Evolutionary conservation across 495 filamentous ascomycete genomes (phyloP).

Genomic region (Parmelia sp.): DNA sequence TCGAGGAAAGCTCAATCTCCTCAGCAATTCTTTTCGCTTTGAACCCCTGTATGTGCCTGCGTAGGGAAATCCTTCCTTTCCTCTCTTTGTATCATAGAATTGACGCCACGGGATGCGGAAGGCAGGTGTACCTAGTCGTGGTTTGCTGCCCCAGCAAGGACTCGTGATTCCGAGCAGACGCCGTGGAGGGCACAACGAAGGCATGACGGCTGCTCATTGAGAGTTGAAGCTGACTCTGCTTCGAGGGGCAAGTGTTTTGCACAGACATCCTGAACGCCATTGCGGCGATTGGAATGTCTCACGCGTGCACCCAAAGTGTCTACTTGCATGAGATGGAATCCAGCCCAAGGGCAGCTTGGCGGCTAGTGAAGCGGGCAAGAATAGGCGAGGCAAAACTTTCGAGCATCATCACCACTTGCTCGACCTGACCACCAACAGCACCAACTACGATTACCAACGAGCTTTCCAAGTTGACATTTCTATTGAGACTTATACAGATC

Average conservation of each 20-base stretch:
- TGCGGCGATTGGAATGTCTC: not conserved
- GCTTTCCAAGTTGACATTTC: not conserved
- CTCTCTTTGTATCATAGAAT: not conserved
- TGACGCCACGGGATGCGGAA: not conserved
- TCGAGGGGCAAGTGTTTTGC: not conserved
- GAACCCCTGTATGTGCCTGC: not conserved
- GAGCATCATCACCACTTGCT: not conserved
- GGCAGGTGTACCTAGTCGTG: not conserved
- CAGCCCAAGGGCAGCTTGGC: not conserved
- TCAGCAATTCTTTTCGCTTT: not conserved
- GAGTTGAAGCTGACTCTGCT: not conserved
- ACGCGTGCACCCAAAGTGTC: not conserved
- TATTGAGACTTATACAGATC: not conserved
- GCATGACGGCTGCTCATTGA: not conserved
- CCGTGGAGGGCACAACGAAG: not conserved
- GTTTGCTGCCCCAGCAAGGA: not conserved
- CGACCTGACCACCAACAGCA: not conserved
- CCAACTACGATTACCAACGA: not conserved
- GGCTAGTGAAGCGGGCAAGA: not conserved
- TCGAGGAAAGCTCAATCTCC: not conserved
- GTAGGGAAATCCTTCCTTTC: not conserved
- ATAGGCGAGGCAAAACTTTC: conserved; percentile 1
- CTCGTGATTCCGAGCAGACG: not conserved
- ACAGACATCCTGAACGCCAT: not conserved
- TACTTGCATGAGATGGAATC: not conserved